Conservation (phyloP, 176 grass and related monocot genomes). For the Ensete glaucum region DNA sequence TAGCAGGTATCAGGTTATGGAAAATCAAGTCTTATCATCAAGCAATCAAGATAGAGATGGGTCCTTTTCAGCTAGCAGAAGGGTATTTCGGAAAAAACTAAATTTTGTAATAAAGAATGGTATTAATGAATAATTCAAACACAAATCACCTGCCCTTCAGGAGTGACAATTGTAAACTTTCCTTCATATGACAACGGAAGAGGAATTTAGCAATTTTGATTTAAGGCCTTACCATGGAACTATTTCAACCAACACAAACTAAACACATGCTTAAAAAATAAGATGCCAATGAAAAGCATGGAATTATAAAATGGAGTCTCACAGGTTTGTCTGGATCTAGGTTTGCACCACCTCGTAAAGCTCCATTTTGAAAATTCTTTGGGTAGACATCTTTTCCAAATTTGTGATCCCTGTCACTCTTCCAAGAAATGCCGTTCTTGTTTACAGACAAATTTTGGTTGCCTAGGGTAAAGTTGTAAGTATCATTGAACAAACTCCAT, state of each 20-base stretch:
- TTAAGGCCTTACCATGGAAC: background rate
- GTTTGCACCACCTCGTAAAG: conserved; percentile 49
- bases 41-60: background rate
- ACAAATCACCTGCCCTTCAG: background rate
- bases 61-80: background rate
- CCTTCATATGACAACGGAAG: no score
- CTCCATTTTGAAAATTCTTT: conserved; percentile 83
- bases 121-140: background rate
- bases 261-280: background rate
- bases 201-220: background rate
- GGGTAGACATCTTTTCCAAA: conserved; percentile 88
- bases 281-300: background rate
- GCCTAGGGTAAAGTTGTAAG: conserved; percentile 57
- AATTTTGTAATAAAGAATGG: background rate
- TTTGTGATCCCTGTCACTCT: conserved; percentile 95
- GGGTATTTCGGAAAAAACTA: background rate
- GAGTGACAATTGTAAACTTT: background rate
- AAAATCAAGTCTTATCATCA: no score
- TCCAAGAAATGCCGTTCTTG: conserved; percentile 92
- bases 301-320: conserved; percentile 10
- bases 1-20: no score
- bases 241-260: background rate
- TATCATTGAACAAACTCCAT: conserved; percentile 99
- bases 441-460: conserved; percentile 55
- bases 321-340: conserved; percentile 46